Conservation (phyloP, 805 yeast species). For the Clavispora phyllophila region DNA sequence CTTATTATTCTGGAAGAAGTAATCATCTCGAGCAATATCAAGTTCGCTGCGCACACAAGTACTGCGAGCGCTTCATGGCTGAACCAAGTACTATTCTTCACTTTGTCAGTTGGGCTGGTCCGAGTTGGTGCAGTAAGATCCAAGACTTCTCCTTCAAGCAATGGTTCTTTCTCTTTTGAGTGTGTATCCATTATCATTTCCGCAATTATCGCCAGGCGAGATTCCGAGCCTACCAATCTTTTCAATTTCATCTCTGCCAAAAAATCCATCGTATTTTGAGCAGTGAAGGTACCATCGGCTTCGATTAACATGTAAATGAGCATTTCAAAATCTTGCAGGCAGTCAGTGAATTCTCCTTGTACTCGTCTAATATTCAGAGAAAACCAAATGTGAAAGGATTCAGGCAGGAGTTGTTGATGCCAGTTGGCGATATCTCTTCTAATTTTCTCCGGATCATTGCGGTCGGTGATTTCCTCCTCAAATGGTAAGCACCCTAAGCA, state of each 20-base stretch:
- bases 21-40: not conserved
- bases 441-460: slow-evolving; percentile 25
- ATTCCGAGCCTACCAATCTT: slow-evolving; percentile 11
- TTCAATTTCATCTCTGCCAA: slow-evolving; percentile 20
- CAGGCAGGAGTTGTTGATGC: slow-evolving; percentile 21
- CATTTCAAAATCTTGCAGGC: slow-evolving; percentile 12
- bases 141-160: not conserved
- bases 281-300: slow-evolving; percentile 7
- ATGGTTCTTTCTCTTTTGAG: not conserved
- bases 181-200: slow-evolving; percentile 2
- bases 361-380: not conserved
- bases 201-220: slow-evolving; percentile 13
- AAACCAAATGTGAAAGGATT: slow-evolving; percentile 25
- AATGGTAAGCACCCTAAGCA: slow-evolving; percentile 72
- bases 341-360: slow-evolving; percentile 4
- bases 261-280: slow-evolving; percentile 15
- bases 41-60: not conserved
- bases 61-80: not conserved
- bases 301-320: slow-evolving; percentile 28
- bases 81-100: not conserved
- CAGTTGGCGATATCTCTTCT: slow-evolving; percentile 25
- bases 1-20: not conserved
- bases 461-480: slow-evolving; percentile 6
- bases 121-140: not conserved
- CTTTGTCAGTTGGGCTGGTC: not conserved